Percentiles rank a stretch among this genome's conserved stretches.
phyloP scores from a whole-genome alignment of 306 rosid genomes.

The Purshia tridentata region DNA sequence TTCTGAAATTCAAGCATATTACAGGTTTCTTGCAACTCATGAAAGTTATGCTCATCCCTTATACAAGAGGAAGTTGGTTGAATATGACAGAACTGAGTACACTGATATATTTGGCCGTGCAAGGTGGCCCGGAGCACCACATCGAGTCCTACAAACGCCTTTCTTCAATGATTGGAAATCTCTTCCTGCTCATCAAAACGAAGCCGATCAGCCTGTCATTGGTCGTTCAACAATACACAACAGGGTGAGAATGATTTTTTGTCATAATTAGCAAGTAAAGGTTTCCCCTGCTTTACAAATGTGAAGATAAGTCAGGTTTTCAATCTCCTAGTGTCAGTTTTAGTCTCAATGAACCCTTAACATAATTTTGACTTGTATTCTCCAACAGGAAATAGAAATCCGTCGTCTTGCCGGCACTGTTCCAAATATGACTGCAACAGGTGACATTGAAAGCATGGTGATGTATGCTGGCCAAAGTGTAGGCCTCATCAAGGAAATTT shows the following conservation, averaged over 20 bases:
- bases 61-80: constrained; percentile 72
- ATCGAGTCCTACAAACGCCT: constrained; percentile 67
- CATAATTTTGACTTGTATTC: constrained; percentile 7
- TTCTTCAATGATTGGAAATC: constrained; percentile 68
- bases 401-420: constrained; percentile 60
- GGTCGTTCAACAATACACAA: constrained; percentile 67
- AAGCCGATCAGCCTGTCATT: constrained; percentile 61
- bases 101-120: constrained; percentile 76
- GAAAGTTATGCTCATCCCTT: constrained; percentile 84
- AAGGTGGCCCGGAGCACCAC: constrained; percentile 82
- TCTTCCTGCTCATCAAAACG: constrained; percentile 61
- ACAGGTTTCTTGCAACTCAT: constrained; percentile 77
- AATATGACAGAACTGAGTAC: constrained; percentile 59
- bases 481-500: constrained; percentile 65
- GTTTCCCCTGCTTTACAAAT: too few relatives aligned
- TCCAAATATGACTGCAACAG: constrained; percentile 59
- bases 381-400: constrained; percentile 57
- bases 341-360: background rate
- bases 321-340: too few relatives aligned
- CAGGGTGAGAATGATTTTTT: constrained; percentile 41
- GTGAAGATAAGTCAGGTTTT: too few relatives aligned
- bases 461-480: constrained; percentile 85
- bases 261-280: background rate
- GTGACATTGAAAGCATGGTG: constrained; percentile 81
- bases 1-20: constrained; percentile 10